Conservation (phyloP, 345 rosid species). For the Hypericum perforatum region DNA sequence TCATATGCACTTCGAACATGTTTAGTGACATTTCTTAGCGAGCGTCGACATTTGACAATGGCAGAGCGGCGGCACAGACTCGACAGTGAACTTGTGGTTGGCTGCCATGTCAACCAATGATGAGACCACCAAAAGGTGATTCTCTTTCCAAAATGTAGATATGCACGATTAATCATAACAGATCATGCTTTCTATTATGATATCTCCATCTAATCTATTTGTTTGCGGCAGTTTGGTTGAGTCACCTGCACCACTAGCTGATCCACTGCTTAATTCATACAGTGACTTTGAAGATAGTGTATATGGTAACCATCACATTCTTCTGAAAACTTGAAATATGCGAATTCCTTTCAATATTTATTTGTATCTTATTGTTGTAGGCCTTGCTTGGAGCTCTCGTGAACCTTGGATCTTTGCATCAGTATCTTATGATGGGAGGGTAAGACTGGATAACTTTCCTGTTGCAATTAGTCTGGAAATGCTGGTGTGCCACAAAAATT, state of each 20-base stretch:
- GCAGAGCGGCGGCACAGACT: conserved; percentile 95
- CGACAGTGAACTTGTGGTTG: conserved; percentile 77
- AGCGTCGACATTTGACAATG: not conserved
- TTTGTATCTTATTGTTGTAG: conserved; percentile 26
- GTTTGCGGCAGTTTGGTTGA: conserved; percentile 14
- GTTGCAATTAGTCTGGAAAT: too few relatives aligned
- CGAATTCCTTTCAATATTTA: conserved; percentile 4
- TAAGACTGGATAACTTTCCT: conserved; percentile 19
- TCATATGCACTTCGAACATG: too few relatives aligned
- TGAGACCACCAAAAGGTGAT: conserved; percentile 45
- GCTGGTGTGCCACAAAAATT: too few relatives aligned
- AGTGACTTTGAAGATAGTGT: conserved; percentile 86
- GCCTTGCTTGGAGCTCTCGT: conserved; percentile 84
- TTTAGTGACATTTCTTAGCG: too few relatives aligned
- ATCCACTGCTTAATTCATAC: conserved; percentile 45
- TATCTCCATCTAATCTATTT: not conserved
- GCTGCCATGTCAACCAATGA: conserved; percentile 39
- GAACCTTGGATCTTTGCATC: conserved; percentile 92
- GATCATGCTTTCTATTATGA: not conserved
- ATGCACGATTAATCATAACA: not conserved
- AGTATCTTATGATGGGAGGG: conserved; percentile 89
- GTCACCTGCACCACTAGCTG: conserved; percentile 2
- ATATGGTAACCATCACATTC: conserved; percentile 41
- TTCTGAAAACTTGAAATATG: not conserved
- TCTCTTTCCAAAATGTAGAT: conserved; percentile 5